Conservation (phyloP, 2,329 filamentous ascomycete species). For the Microsporum canis region DNA sequence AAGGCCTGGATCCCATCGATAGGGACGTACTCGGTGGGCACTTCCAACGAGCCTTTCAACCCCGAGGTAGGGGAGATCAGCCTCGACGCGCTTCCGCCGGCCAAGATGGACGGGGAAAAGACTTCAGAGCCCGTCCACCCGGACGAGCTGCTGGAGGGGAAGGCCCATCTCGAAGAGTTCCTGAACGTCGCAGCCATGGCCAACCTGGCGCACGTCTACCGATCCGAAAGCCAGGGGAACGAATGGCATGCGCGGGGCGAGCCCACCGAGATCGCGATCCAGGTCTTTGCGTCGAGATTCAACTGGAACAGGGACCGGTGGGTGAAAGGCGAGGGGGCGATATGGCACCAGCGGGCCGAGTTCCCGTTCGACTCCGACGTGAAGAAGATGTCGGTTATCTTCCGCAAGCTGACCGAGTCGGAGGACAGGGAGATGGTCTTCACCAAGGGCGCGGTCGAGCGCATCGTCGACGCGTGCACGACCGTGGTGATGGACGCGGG, state of each 20-base stretch:
- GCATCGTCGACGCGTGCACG: slow-evolving; percentile 53
- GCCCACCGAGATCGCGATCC: slow-evolving; percentile 62
- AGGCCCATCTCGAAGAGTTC: slow-evolving; percentile 42
- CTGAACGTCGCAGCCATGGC: slow-evolving; percentile 54
- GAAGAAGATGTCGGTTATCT: slow-evolving; percentile 67
- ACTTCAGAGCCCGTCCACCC: slow-evolving; percentile 18
- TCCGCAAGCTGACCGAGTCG: slow-evolving; percentile 25
- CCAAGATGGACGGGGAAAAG: slow-evolving; percentile 20
- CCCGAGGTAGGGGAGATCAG: slow-evolving; percentile 42
- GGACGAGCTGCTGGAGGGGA: slow-evolving; percentile 34
- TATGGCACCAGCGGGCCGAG: slow-evolving; percentile 52
- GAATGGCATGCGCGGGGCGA: slow-evolving; percentile 56
- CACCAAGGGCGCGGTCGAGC: slow-evolving; percentile 44
- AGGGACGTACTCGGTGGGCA: slow-evolving; percentile 48
- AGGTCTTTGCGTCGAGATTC: slow-evolving; percentile 61
- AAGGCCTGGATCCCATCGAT: slow-evolving; percentile 48
- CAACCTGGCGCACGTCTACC: slow-evolving; percentile 53
- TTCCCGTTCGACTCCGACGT: slow-evolving; percentile 64
- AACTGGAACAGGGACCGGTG: slow-evolving; percentile 48
- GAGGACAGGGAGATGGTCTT: slow-evolving; percentile 27
- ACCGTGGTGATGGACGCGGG: slow-evolving; percentile 37
- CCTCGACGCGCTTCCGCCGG: slow-evolving; percentile 27
- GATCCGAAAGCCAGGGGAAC: slow-evolving; percentile 34
- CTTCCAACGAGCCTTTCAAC: slow-evolving; percentile 46
- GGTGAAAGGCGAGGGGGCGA: slow-evolving; percentile 39